phyloP scores from a whole-genome alignment of 495 filamentous ascomycete genomes.

The Pyrenula massariospora region DNA sequence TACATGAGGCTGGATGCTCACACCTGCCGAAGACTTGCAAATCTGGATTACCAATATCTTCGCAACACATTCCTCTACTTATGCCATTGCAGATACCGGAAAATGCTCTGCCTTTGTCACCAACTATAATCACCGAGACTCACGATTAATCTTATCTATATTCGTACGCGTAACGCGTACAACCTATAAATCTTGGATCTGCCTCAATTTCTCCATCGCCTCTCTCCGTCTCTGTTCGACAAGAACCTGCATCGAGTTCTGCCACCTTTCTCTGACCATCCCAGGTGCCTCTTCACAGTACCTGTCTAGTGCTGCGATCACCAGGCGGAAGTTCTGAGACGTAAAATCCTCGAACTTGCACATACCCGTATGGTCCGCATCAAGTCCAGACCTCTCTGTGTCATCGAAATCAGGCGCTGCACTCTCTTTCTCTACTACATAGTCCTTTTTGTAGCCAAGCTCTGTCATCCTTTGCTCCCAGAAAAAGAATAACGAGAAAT shows the following conservation, averaged over 20 bases:
- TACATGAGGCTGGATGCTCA: not conserved
- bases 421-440: conserved; percentile 20
- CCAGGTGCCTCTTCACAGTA: conserved; percentile 9
- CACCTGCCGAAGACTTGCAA: not conserved
- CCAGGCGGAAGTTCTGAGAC: conserved; percentile 11
- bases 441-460: conserved; percentile 16
- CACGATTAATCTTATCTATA: not conserved
- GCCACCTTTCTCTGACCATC: conserved; percentile 2
- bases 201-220: not conserved
- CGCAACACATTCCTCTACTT: not conserved
- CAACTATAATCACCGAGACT: not conserved
- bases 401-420: conserved; percentile 24
- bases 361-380: conserved; percentile 14
- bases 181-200: not conserved
- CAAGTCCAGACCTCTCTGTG: conserved; percentile 18
- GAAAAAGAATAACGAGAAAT: conserved; percentile 28
- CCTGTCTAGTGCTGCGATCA: conserved; percentile 9
- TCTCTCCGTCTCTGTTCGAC: not conserved
- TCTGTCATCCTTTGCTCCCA: conserved; percentile 31
- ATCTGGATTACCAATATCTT: not conserved
- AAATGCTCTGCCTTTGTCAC: not conserved
- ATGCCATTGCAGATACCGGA: not conserved
- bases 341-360: conserved; percentile 6
- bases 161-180: not conserved
- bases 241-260: not conserved